A percentile compares a stretch with the other conserved stretches of the same genome.
Evolutionary conservation across 2,329 filamentous ascomycete genomes (phyloP).

Genomic region (Colletotrichum sp.): DNA sequence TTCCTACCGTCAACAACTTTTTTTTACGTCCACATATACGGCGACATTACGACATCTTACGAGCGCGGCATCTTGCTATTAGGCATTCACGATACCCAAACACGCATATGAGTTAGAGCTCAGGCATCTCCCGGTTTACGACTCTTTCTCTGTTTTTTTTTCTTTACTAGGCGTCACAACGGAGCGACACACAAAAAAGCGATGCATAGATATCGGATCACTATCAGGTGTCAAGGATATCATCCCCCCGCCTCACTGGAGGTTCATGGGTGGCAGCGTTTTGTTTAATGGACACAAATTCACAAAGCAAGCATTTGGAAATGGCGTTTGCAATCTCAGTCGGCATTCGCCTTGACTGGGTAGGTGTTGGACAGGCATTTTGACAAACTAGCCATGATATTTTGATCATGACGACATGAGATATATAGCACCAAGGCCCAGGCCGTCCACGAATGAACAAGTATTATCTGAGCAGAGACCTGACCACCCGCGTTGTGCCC

Average conservation of each 20-base stretch:
- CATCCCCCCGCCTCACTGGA: neutral
- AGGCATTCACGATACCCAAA: slow-evolving; percentile 26
- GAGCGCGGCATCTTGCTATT: slow-evolving; percentile 21
- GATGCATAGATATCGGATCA: neutral
- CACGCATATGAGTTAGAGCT: slow-evolving; percentile 6
- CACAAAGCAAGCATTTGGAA: neutral
- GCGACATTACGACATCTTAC: neutral
- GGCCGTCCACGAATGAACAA: neutral
- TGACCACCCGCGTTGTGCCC: neutral
- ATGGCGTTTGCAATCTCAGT: neutral
- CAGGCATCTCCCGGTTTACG: neutral
- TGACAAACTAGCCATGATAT: neutral
- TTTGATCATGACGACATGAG: neutral
- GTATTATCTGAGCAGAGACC: neutral
- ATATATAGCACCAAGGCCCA: neutral
- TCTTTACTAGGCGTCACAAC: neutral
- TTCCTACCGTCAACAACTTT: neutral
- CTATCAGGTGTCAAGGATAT: slow-evolving; percentile 11
- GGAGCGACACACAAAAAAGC: neutral
- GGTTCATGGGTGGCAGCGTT: neutral
- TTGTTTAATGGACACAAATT: neutral
- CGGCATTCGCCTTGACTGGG: neutral
- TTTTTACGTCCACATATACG: neutral
- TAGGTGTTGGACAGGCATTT: neutral
- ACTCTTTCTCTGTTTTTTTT: neutral